A percentile compares a stretch with the other conserved stretches of the same genome.
These are phyloP conservation scores for Verticillium isaacii DNA, from an alignment of 2,329 filamentous ascomycete genomes.

Conservation along the genomic window DNA sequence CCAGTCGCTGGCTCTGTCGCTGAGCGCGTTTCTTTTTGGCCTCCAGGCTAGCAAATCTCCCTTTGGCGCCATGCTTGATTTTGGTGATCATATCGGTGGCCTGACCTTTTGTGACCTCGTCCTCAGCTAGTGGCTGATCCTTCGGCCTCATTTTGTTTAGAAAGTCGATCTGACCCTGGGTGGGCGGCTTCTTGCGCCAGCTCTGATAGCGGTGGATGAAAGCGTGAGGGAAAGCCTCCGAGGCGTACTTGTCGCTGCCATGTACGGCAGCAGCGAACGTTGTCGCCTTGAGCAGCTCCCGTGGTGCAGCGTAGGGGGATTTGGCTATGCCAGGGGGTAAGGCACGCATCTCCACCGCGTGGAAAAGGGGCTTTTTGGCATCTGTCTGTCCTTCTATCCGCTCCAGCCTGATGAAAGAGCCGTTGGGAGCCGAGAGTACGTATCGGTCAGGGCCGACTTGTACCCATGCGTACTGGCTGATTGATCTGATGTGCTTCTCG, in stretches of 20 bases:
- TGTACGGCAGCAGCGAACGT: slow-evolving; percentile 74
- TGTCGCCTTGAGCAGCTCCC: slow-evolving; percentile 58
- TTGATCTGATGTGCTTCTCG: slow-evolving; percentile 70
- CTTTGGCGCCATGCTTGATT: slow-evolving; percentile 75
- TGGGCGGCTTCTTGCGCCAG: slow-evolving; percentile 68
- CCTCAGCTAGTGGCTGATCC: slow-evolving; percentile 45
- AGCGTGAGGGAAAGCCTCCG: slow-evolving; percentile 57
- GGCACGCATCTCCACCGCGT: slow-evolving; percentile 42
- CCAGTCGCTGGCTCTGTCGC: slow-evolving; percentile 27
- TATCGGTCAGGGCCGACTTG: slow-evolving; percentile 66
- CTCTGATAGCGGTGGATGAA: slow-evolving; percentile 61
- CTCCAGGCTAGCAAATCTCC: slow-evolving; percentile 50
- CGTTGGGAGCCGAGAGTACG: slow-evolving; percentile 61
- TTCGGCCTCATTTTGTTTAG: slow-evolving; percentile 61
- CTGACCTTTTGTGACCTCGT: slow-evolving; percentile 69
- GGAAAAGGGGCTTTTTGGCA: slow-evolving; percentile 8
- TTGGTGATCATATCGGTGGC: slow-evolving; percentile 92
- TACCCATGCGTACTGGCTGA: slow-evolving; percentile 81
- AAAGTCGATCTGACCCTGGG: slow-evolving; percentile 60
- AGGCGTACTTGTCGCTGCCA: slow-evolving; percentile 78
- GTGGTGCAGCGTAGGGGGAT: slow-evolving; percentile 63
- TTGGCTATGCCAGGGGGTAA: slow-evolving; percentile 39
- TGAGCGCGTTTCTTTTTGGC: slow-evolving; percentile 45
- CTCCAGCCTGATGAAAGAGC: slow-evolving; percentile 56
- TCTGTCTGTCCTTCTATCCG: slow-evolving; percentile 23